phyloP scores from a whole-genome alignment of 2,329 filamentous ascomycete genomes.

The Xylaria sp. region DNA sequence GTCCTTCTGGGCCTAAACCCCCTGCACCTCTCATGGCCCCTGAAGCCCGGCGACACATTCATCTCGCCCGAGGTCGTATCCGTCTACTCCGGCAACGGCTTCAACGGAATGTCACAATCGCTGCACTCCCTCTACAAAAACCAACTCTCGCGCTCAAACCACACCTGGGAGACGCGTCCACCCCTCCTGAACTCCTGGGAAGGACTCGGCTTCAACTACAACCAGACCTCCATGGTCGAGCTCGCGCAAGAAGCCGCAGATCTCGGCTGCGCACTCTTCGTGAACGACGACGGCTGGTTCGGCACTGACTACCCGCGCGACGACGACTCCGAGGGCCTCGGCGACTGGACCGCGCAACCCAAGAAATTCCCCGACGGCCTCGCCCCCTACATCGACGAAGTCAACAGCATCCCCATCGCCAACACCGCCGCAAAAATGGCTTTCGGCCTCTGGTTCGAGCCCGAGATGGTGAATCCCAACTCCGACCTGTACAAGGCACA shows the following conservation, averaged over 20 bases:
- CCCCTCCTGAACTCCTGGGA: constrained; percentile 63
- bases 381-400: constrained; percentile 43
- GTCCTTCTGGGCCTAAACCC: constrained; percentile 57
- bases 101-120: constrained; percentile 57
- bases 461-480: constrained; percentile 62
- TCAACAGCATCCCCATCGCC: constrained; percentile 45
- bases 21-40: constrained; percentile 52
- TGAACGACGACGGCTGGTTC: constrained; percentile 65
- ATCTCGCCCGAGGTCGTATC: constrained; percentile 58
- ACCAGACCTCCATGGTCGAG: constrained; percentile 49
- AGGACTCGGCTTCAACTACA: constrained; percentile 54
- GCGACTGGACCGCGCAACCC: constrained; percentile 58
- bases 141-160: constrained; percentile 50
- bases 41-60: constrained; percentile 52
- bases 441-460: constrained; percentile 64
- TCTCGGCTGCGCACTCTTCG: constrained; percentile 58
- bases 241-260: constrained; percentile 52
- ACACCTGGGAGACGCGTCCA: constrained; percentile 46
- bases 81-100: constrained; percentile 53
- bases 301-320: constrained; percentile 56
- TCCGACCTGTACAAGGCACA: constrained; percentile 56
- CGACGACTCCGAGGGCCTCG: constrained; percentile 53
- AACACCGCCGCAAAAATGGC: constrained; percentile 45
- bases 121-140: constrained; percentile 58
- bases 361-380: constrained; percentile 55